Percentiles rank a stretch among this genome's conserved stretches.
Conservation (phyloP, 148 eudicot species). For the Vaccinium myrtillus region DNA sequence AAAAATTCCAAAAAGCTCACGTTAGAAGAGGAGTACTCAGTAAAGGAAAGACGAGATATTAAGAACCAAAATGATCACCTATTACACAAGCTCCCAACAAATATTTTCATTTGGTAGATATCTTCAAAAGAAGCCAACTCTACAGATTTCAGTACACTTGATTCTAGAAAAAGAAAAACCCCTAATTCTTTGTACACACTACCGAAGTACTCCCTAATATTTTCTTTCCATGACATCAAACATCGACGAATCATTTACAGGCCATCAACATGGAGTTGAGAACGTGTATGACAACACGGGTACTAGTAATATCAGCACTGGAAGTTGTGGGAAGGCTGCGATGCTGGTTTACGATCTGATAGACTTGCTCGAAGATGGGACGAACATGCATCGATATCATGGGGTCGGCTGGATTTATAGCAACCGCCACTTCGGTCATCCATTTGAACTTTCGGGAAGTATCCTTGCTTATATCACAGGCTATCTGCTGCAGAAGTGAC, state of each 20-base stretch:
- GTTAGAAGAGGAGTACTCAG: neutral
- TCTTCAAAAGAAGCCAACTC: slow-evolving; percentile 5
- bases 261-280: slow-evolving; percentile 83
- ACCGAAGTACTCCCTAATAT: neutral
- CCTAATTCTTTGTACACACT: slow-evolving; percentile 29
- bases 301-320: slow-evolving; percentile 49
- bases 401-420: slow-evolving; percentile 69
- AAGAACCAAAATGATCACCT: slow-evolving; percentile 3
- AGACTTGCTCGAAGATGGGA: slow-evolving; percentile 90
- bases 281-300: slow-evolving; percentile 72
- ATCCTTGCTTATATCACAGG: slow-evolving; percentile 77
- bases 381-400: slow-evolving; percentile 79
- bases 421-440: slow-evolving; percentile 82
- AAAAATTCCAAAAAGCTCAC: neutral
- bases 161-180: neutral
- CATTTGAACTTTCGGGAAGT: slow-evolving; percentile 60
- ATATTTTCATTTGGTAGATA: neutral
- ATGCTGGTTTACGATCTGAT: slow-evolving; percentile 78
- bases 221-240: neutral
- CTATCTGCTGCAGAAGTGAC: slow-evolving; percentile 91
- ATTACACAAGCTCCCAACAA: slow-evolving; percentile 10
- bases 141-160: slow-evolving; percentile 7
- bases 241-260: slow-evolving; percentile 45
- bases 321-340: slow-evolving; percentile 58
- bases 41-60: neutral